A percentile compares a stretch with the other conserved stretches of the same genome.
These are phyloP conservation scores for Metschnikowia arizonensis DNA, from an alignment of 805 yeast genomes.

Conservation along the genomic window DNA sequence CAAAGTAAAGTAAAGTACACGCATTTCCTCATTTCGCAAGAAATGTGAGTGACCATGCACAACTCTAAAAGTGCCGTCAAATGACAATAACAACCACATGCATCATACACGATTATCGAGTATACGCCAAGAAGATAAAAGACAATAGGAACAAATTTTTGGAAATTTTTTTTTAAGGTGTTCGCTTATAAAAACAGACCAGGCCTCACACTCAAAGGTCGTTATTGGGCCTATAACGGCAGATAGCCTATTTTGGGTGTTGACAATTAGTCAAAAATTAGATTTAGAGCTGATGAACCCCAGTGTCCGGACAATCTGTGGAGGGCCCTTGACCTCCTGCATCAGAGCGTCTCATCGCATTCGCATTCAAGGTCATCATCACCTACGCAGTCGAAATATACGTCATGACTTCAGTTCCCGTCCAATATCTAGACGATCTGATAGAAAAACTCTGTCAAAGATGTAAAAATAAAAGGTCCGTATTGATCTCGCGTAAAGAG, in stretches of 20 bases:
- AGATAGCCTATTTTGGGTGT: too few species aligned
- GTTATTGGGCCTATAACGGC: background rate
- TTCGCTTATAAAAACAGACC: background rate
- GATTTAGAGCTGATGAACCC: background rate
- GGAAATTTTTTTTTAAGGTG: background rate
- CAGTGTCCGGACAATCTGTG: background rate
- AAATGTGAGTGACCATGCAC: background rate
- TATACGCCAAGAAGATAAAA: background rate
- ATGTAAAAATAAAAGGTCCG: conserved; percentile 44
- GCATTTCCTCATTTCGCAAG: background rate
- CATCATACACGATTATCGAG: background rate
- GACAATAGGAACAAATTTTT: background rate
- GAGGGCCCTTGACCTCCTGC: background rate
- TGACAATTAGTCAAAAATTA: background rate
- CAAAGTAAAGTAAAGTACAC: too few species aligned
- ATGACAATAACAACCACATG: background rate
- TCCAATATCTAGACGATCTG: conserved; percentile 11
- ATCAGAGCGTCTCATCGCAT: conserved; percentile 5
- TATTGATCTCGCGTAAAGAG: conserved; percentile 56
- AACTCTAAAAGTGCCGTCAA: background rate
- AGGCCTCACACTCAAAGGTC: background rate
- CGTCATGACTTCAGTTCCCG: conserved; percentile 15
- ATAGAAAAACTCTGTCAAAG: conserved; percentile 37
- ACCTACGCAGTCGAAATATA: background rate
- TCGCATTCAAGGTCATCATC: conserved; percentile 3